Evolutionary conservation across 1,139 yeast genomes (phyloP).

Genomic region (Yueomyces sp.): DNA sequence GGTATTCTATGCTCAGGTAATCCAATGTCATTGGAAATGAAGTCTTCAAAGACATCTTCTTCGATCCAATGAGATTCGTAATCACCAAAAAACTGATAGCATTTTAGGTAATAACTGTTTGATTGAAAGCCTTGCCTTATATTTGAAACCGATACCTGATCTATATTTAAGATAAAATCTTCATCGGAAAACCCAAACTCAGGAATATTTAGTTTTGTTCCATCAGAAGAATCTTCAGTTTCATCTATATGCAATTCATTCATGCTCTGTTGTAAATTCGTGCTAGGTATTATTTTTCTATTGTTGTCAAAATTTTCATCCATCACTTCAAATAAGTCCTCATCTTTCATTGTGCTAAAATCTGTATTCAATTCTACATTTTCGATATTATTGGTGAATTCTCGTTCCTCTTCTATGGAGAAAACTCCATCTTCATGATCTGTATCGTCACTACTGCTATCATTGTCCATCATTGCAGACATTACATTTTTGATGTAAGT

Average conservation of each 20-base stretch:
- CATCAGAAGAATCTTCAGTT: conserved; percentile 2
- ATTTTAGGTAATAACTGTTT: conserved; percentile 37
- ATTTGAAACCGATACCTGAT: conserved; percentile 39
- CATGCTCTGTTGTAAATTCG: neutral
- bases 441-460: conserved; percentile 1
- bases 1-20: conserved; percentile 42
- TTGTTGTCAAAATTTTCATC: neutral
- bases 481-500: conserved; percentile 13
- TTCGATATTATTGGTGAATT: too few species aligned
- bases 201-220: conserved; percentile 23
- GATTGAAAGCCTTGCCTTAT: conserved; percentile 38
- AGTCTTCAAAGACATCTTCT: conserved; percentile 38
- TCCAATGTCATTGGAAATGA: conserved; percentile 36
- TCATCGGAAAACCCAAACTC: conserved; percentile 57
- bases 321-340: too few species aligned
- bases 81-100: conserved; percentile 38
- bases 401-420: too few species aligned
- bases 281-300: neutral
- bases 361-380: too few species aligned
- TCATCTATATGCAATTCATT: neutral
- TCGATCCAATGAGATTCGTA: conserved; percentile 45
- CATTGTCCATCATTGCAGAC: conserved; percentile 11
- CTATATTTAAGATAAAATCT: conserved; percentile 45
- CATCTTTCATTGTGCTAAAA: too few species aligned
- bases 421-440: neutral